Conservation (phyloP, 768 basidiomycete genomes). For the Podaxis carcinomalis region DNA sequence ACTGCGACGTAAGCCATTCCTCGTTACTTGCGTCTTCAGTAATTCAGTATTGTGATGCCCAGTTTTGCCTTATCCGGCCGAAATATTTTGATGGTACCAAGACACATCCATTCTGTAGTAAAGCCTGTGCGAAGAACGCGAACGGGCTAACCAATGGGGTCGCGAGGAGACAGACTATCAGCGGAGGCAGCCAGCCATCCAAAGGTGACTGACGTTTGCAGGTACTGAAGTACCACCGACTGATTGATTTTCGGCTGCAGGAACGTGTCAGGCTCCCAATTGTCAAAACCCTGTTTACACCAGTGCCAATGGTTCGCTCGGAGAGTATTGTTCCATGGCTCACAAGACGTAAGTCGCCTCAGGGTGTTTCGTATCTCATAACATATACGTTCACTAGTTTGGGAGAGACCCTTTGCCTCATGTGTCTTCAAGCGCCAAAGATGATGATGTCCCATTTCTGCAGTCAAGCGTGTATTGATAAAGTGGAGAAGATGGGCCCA, state of each 20-base stretch:
- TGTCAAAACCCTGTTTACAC: slow-evolving; percentile 42
- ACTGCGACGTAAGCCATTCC: slow-evolving; percentile 15
- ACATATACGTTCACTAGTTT: slow-evolving; percentile 23
- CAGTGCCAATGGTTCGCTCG: slow-evolving; percentile 31
- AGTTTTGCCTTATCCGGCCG: slow-evolving; percentile 59
- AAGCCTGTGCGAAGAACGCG: slow-evolving; percentile 53
- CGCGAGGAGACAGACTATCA: slow-evolving; percentile 21
- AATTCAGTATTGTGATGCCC: slow-evolving; percentile 4
- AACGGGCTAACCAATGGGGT: slow-evolving; percentile 16
- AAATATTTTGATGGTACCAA: slow-evolving; percentile 55
- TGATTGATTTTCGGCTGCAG: slow-evolving; percentile 2
- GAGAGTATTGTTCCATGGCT: slow-evolving; percentile 47
- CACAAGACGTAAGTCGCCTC: slow-evolving; percentile 42
- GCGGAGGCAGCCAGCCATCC: slow-evolving; percentile 11
- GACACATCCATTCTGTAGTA: slow-evolving; percentile 60
- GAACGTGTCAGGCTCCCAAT: slow-evolving; percentile 44
- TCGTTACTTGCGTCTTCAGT: background rate
- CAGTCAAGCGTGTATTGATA: slow-evolving; percentile 46
- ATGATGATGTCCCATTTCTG: slow-evolving; percentile 60
- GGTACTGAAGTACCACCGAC: background rate
- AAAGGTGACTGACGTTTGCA: slow-evolving; percentile 14
- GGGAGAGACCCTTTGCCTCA: slow-evolving; percentile 49
- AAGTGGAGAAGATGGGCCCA: slow-evolving; percentile 51
- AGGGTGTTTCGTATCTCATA: slow-evolving; percentile 1
- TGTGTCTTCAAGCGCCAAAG: slow-evolving; percentile 57